phyloP scores from a whole-genome alignment of 768 basidiomycete species.

The Phlebiopsis gigantea region DNA sequence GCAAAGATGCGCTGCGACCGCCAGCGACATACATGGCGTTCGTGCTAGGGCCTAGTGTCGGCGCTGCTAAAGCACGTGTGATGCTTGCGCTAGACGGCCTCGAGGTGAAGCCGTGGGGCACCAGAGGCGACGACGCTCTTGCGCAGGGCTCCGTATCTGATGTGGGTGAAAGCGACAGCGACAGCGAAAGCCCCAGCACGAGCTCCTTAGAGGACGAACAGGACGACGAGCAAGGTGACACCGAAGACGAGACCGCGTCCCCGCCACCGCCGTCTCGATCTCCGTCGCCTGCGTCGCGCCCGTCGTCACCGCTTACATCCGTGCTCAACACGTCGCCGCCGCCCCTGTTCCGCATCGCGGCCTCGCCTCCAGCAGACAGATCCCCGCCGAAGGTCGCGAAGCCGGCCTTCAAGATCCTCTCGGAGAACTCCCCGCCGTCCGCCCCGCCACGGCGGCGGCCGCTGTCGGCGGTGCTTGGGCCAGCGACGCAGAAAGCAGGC shows the following conservation, averaged over 20 bases:
- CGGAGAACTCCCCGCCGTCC: not conserved
- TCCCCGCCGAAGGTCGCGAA: no score
- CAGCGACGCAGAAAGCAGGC: no score
- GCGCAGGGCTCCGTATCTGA: not conserved
- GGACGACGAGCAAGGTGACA: conserved; percentile 11
- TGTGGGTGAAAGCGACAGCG: not conserved
- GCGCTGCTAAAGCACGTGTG: conserved; percentile 55
- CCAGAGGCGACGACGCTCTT: not conserved
- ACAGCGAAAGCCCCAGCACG: not conserved
- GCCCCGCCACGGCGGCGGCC: not conserved
- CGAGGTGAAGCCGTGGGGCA: conserved; percentile 37
- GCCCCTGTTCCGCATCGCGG: not conserved
- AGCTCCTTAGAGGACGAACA: conserved; percentile 1
- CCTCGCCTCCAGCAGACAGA: no score
- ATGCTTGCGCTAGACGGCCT: conserved; percentile 62
- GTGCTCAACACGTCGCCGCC: conserved; percentile 3
- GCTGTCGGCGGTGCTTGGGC: not conserved
- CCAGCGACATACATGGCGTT: conserved; percentile 44
- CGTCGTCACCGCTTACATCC: conserved; percentile 7
- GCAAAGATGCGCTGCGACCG: conserved; percentile 26
- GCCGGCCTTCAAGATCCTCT: not conserved
- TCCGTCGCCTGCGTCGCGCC: conserved; percentile 20
- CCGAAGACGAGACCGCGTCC: conserved; percentile 14
- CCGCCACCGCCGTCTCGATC: conserved; percentile 25
- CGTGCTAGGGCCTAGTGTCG: conserved; percentile 60